Evolutionary conservation across 371 early-diverging fungal genomes (phyloP).

Genomic region (Sanchytrium tribonematis): DNA sequence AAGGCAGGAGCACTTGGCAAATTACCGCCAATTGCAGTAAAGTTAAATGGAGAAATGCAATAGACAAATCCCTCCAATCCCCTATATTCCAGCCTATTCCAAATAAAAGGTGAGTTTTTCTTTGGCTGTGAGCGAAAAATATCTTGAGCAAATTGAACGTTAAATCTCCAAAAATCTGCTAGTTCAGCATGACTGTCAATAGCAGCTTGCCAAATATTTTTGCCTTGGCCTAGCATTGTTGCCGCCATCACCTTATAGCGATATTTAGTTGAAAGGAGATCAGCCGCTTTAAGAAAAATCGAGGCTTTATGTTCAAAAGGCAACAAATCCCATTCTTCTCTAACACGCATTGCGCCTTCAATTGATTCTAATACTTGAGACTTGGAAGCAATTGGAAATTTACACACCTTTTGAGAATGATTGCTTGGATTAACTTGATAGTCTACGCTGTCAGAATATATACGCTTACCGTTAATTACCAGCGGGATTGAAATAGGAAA

Average conservation of each 20-base stretch:
- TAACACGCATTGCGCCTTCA: conserved; percentile 56
- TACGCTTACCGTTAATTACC: background rate
- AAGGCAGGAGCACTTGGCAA: conserved; percentile 70
- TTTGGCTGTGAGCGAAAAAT: conserved; percentile 75
- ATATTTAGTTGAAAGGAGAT: conserved; percentile 61
- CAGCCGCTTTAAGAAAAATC: conserved; percentile 91
- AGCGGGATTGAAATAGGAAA: background rate
- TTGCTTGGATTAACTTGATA: background rate
- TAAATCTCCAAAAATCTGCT: conserved; percentile 80
- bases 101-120: conserved; percentile 49
- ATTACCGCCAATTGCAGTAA: conserved; percentile 94
- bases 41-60: conserved; percentile 92
- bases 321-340: conserved; percentile 63
- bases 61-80: conserved; percentile 84
- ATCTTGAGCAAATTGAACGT: conserved; percentile 72
- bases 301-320: conserved; percentile 79
- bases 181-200: conserved; percentile 85
- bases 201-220: conserved; percentile 96
- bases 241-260: conserved; percentile 70
- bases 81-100: conserved; percentile 91
- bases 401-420: background rate
- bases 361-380: conserved; percentile 20
- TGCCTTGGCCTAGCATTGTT: conserved; percentile 88
- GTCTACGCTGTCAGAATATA: background rate
- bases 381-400: background rate